Evolutionary conservation across 176 grass and related monocot genomes (phyloP), one percentile per base, ranked within the genome.

Genomic region (bread wheat (Triticum aestivum)): DNA sequence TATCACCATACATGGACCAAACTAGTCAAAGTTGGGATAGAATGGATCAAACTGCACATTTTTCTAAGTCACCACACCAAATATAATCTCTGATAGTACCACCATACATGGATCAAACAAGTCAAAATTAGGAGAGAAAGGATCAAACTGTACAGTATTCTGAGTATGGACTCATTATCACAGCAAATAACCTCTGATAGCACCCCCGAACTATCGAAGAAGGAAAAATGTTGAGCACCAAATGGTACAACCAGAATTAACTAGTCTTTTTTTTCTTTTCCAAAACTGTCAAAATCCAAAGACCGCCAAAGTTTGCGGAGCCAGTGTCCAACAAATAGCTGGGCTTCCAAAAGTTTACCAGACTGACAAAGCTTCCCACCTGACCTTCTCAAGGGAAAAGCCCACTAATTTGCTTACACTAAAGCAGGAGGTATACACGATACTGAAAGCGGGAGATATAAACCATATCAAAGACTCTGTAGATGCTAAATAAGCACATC

Each of bases 161-260:
- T 1, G 5, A 39, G 37, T 39, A 39, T 4, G 1, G 37, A 41
- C 1, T 8, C 39, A 1, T 41, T 41, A 41, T 1, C 39, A 41
- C 39, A 1, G 39, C 39, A 41, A 41, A 41, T 41, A 9, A 41
- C 1, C 39, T 41, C 37, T 8, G 37, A 72, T 72, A 37, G 37
- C 8, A 84, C 5, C 20, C 12, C 9, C 38, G 24, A 5, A 13
- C 35, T 78, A 78, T 72, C 44, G 64, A 51, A 30, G 29, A 64
- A 73, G 54, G 27, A 88, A 88, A 14, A 61, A 69, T 45, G 3
- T 23, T 42, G 7, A 73, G 29, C n/a, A 27, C 59, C 11, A 82
- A 79, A 82, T 42, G 44, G n/a, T 88, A 65, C 54, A 65, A 39
- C 37, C 9, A 85, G 44, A 26, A 89, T 66, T 45, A 56, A 12